Evolutionary conservation across 1,284 basidiomycete genomes (phyloP).

Genomic region (Leccinum cinnamomeum): DNA sequence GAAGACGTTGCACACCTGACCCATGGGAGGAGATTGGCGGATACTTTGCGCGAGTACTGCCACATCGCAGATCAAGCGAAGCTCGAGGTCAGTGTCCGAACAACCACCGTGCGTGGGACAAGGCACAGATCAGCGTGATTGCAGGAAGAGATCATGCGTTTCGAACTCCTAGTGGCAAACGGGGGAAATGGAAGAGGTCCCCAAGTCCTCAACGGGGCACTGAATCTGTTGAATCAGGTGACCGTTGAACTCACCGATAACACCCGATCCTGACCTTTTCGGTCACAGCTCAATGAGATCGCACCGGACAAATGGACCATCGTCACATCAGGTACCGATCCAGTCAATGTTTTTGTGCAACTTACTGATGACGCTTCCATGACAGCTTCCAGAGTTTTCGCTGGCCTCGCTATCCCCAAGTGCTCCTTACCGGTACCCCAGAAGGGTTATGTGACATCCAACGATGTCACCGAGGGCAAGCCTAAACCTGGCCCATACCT

Average conservation of each 20-base stretch:
- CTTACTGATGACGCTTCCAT: neutral
- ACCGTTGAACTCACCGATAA: neutral
- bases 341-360: neutral
- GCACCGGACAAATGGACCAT: constrained; percentile 62
- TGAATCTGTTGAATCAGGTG: constrained; percentile 50
- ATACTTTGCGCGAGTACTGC: constrained; percentile 72
- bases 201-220: constrained; percentile 53
- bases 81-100: constrained; percentile 45
- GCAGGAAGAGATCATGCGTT: constrained; percentile 61
- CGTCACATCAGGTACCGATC: constrained; percentile 66
- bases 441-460: constrained; percentile 65
- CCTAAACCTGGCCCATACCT: constrained; percentile 82
- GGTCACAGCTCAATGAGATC: constrained; percentile 35
- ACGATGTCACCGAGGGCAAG: constrained; percentile 75
- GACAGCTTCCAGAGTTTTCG: constrained; percentile 66
- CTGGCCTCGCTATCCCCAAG: constrained; percentile 59
- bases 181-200: constrained; percentile 53
- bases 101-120: neutral
- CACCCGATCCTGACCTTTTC: constrained; percentile 5
- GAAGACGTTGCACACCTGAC: constrained; percentile 51
- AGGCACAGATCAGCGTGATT: neutral
- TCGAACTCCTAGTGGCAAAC: constrained; percentile 57
- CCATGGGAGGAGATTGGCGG: constrained; percentile 72
- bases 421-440: constrained; percentile 58
- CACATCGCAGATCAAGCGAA: constrained; percentile 55